Evolutionary conservation across 805 yeast genomes (phyloP).

Genomic region (Trichomonascus vanleenenianus): DNA sequence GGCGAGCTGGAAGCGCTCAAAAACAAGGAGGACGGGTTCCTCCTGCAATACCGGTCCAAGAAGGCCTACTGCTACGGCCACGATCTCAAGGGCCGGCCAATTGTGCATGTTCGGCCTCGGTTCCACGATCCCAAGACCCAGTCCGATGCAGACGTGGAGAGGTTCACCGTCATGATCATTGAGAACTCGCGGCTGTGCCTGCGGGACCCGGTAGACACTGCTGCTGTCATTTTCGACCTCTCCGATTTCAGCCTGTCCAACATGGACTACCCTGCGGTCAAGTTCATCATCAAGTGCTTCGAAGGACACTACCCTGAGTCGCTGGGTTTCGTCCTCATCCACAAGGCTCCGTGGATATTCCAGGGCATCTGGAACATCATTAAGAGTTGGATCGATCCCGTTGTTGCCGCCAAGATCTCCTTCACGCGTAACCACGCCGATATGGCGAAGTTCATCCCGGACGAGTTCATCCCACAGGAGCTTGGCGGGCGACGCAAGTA

Average conservation of each 20-base stretch:
- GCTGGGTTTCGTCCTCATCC: slow-evolving; percentile 74
- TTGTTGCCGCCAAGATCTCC: slow-evolving; percentile 82
- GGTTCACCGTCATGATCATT: slow-evolving; percentile 65
- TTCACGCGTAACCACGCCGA: slow-evolving; percentile 72
- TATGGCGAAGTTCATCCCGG: slow-evolving; percentile 52
- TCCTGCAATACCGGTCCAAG: slow-evolving; percentile 49
- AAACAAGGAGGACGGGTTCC: slow-evolving; percentile 37
- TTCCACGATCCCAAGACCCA: slow-evolving; percentile 65
- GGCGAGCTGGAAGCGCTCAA: slow-evolving; percentile 61
- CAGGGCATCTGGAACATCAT: slow-evolving; percentile 90
- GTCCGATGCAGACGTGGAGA: slow-evolving; percentile 61
- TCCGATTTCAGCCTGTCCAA: slow-evolving; percentile 80
- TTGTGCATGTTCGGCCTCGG: slow-evolving; percentile 73
- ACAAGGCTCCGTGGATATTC: slow-evolving; percentile 96
- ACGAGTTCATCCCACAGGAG: slow-evolving; percentile 53
- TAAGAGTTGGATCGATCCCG: slow-evolving; percentile 94
- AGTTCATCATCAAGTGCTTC: slow-evolving; percentile 78
- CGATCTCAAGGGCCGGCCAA: slow-evolving; percentile 69
- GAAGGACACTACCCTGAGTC: slow-evolving; percentile 97
- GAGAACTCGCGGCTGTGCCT: slow-evolving; percentile 76
- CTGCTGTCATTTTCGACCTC: slow-evolving; percentile 79
- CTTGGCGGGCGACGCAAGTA: slow-evolving; percentile 67
- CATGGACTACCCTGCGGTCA: slow-evolving; percentile 89
- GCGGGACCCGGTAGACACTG: slow-evolving; percentile 68
- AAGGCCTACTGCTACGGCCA: slow-evolving; percentile 70